Conservation (phyloP, 1,284 basidiomycete genomes). For the Trametes sp. region DNA sequence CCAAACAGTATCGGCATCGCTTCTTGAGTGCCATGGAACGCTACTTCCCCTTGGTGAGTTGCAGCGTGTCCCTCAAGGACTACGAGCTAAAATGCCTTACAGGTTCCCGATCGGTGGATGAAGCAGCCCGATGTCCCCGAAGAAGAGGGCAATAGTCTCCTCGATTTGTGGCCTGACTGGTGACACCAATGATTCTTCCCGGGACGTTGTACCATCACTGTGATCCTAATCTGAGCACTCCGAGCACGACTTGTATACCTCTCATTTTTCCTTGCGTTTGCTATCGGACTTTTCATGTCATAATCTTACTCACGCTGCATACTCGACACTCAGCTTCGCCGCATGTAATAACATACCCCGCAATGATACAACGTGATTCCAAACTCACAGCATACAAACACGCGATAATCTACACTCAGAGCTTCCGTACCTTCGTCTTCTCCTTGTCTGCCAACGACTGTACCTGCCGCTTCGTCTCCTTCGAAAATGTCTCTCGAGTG, state of each 20-base stretch:
- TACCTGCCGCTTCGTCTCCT: slow-evolving; percentile 79
- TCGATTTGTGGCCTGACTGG: slow-evolving; percentile 63
- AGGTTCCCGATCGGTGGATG: slow-evolving; percentile 90
- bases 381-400: slow-evolving; percentile 22
- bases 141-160: slow-evolving; percentile 66
- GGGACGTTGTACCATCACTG: slow-evolving; percentile 15
- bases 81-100: slow-evolving; percentile 21
- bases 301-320: not conserved
- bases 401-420: slow-evolving; percentile 22
- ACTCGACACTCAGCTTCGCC: slow-evolving; percentile 4
- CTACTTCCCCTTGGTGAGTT: slow-evolving; percentile 83
- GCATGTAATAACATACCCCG: slow-evolving; percentile 28
- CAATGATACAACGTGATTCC: slow-evolving; percentile 15
- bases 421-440: slow-evolving; percentile 42
- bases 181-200: slow-evolving; percentile 35
- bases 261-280: not conserved
- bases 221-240: slow-evolving; percentile 14
- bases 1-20: slow-evolving; percentile 84
- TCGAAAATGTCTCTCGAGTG: slow-evolving; percentile 77
- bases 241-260: slow-evolving; percentile 8
- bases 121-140: slow-evolving; percentile 80
- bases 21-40: slow-evolving; percentile 94
- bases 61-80: slow-evolving; percentile 5
- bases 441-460: slow-evolving; percentile 59
- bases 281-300: not conserved